phyloP scores from a whole-genome alignment of 1,139 yeast species.

The Zygosaccharomyces sapae region DNA sequence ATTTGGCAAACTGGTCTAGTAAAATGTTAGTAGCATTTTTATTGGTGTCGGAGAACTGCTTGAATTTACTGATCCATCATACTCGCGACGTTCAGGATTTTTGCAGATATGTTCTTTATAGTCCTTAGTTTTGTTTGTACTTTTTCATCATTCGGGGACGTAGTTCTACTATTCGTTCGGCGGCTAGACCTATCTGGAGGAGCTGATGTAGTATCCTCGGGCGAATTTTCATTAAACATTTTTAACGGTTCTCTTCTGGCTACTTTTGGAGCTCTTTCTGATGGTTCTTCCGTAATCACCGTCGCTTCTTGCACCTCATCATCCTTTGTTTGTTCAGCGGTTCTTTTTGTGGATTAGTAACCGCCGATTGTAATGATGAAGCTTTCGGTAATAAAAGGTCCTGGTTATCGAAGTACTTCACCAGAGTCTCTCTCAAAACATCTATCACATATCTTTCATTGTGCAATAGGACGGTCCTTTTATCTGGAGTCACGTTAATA shows the following conservation, averaged over 20 bases:
- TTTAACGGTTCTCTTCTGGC: not conserved
- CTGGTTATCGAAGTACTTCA: constrained; percentile 43
- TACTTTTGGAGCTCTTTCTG: not conserved
- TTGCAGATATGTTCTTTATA: not conserved
- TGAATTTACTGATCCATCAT: not conserved
- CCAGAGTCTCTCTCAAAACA: constrained; percentile 43
- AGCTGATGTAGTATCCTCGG: not conserved
- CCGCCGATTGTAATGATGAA: constrained; percentile 7
- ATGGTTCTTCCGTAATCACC: not conserved
- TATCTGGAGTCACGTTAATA: constrained; percentile 88
- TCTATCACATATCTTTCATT: constrained; percentile 58
- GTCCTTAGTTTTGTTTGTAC: not conserved
- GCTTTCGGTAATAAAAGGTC: constrained; percentile 40
- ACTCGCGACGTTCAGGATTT: not conserved
- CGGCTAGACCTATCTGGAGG: not conserved
- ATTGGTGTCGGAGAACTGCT: not conserved
- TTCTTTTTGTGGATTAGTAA: constrained; percentile 3
- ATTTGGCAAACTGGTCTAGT: not conserved
- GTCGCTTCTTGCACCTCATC: constrained; percentile 8
- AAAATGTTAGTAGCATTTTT: not conserved
- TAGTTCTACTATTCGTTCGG: not conserved
- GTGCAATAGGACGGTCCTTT: constrained; percentile 65
- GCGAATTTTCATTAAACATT: not conserved
- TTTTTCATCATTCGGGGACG: not conserved
- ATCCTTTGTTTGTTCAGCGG: constrained; percentile 9